These are phyloP conservation scores for Fragaria ananassa DNA, from an alignment of 306 rosid genomes.

Conservation along the genomic window DNA sequence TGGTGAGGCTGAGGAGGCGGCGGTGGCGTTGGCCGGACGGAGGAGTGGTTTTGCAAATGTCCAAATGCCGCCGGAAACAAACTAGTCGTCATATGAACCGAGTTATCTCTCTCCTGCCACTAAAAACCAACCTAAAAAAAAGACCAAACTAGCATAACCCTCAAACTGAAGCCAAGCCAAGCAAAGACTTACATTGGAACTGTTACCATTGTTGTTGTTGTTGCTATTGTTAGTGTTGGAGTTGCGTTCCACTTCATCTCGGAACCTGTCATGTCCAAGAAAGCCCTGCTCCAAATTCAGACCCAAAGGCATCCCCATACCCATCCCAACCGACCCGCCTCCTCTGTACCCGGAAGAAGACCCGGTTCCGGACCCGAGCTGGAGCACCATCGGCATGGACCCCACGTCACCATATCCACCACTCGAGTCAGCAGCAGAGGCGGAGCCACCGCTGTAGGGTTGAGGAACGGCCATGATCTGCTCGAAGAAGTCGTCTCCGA, in stretches of 20 bases:
- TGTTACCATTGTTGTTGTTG: slow-evolving; percentile 29
- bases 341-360: slow-evolving; percentile 33
- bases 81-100: slow-evolving; percentile 58
- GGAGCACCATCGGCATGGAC: slow-evolving; percentile 53
- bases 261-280: slow-evolving; percentile 46
- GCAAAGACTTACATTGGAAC: slow-evolving; percentile 46
- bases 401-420: slow-evolving; percentile 40
- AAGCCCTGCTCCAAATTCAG: slow-evolving; percentile 76
- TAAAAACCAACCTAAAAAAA: slow-evolving; percentile 3
- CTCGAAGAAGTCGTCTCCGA: slow-evolving; percentile 85
- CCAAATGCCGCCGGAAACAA: slow-evolving; percentile 69
- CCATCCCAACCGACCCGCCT: slow-evolving; percentile 34
- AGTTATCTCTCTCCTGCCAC: slow-evolving; percentile 67
- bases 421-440: slow-evolving; percentile 15
- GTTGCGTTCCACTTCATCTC: slow-evolving; percentile 39
- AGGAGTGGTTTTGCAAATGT: slow-evolving; percentile 53
- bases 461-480: slow-evolving; percentile 77
- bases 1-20: slow-evolving; percentile 69
- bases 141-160: background rate
- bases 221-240: slow-evolving; percentile 10
- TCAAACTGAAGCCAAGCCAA: background rate
- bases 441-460: slow-evolving; percentile 14
- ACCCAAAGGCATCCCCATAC: slow-evolving; percentile 77
- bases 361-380: slow-evolving; percentile 47
- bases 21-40: slow-evolving; percentile 64